Conservation (phyloP, 2,329 filamentous ascomycete species). For the Pyricularia pennisetigena region DNA sequence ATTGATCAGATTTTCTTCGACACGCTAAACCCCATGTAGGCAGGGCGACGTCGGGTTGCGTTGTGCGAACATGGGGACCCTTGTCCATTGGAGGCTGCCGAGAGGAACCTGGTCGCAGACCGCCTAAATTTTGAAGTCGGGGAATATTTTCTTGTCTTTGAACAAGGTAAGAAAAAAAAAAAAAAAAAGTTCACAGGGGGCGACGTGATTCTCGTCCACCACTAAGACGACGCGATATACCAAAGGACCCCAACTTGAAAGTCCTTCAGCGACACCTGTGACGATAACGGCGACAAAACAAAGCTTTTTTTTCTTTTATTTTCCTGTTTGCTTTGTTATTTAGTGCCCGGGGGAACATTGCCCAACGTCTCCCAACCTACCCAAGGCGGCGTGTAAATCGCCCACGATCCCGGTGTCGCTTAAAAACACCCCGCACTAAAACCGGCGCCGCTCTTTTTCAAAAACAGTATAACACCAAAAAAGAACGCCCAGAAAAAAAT, state of each 20-base stretch:
- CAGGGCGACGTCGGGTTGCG: neutral
- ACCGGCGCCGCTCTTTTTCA: neutral
- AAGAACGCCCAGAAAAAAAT: neutral
- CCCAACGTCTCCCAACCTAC: neutral
- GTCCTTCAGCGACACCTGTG: neutral
- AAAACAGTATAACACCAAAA: neutral
- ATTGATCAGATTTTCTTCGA: neutral
- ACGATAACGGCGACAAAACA: neutral
- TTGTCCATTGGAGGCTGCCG: neutral
- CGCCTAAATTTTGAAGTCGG: constrained; percentile 2
- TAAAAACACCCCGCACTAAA: neutral
- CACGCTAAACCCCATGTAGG: neutral
- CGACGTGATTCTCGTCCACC: neutral
- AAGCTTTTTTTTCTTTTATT: neutral
- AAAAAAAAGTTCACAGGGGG: neutral
- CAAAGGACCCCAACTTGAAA: neutral
- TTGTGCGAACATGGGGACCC: neutral
- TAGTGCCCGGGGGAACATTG: neutral
- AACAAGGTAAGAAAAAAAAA: neutral
- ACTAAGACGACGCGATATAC: neutral
- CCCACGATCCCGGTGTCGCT: neutral
- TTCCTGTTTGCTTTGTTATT: neutral
- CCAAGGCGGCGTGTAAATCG: neutral
- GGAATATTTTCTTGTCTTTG: neutral
- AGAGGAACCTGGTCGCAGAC: neutral